Base-by-base conservation (phyloP, 2,329 filamentous ascomycete genomes). In the Leptosphaerulina australis region DNA sequence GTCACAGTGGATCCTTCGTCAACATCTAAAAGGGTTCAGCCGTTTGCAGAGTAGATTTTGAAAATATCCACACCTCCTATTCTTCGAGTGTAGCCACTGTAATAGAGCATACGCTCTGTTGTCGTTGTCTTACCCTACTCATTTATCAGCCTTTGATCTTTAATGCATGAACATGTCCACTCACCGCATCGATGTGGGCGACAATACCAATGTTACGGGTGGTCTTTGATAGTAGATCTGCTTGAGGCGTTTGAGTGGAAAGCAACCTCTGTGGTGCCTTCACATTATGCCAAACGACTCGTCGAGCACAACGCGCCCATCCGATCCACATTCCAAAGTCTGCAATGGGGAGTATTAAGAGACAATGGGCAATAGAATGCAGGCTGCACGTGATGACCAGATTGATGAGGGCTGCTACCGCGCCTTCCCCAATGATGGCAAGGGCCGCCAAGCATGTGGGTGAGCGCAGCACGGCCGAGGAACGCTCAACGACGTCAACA, bases 121-220 rank as follows among this genome's bases (percentile, higher is more conserved):
- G 94, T 99, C 0, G 94, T 97, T 1, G 94, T 99, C 79, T 99
- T 99, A 7, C 94, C 94, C 81, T 84, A 30, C 17, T 1, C 5
- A 2, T 2, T 15, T 12, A 21, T 69, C 25, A 64, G 55, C 15
- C 24, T 0, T 2, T 20, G 36, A n/a, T 20, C 5, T 30, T 12
- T 6, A 12, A 29, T 4, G 3, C 5, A 29, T n/a, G 24, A 20
- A n/a, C 15, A 26, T 7, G 11, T 22, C 4, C n/a, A 74, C 79
- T 60, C 70, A 84, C 82, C 48, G 94, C 94, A 85, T 97, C 94
- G 59, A 99, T 96, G 73, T 99, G 94, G 52, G 94, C 94, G 72
- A 99, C 97, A 62, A 99, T 97, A 55, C 94, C 94, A 70, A 99
- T 97, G 69, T 99, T 99, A 62, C 93, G 83, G 41, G 92, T 94